Evolutionary conservation across 2,329 filamentous ascomycete genomes (phyloP).

Genomic region (Xylaria polymorpha): DNA sequence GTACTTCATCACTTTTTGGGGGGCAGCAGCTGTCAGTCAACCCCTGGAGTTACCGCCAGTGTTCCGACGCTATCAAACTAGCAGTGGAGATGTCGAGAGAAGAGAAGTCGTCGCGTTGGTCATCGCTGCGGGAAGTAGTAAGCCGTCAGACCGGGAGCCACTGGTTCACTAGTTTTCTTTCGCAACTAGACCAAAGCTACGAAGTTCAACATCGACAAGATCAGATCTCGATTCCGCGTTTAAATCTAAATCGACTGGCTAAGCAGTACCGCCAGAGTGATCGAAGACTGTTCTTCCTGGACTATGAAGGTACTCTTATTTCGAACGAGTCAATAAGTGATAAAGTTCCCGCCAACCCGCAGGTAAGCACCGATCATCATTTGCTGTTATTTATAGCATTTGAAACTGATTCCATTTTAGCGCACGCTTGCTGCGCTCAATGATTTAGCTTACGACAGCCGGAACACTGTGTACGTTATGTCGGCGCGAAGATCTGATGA

Average conservation of each 20-base stretch:
- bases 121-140: constrained; percentile 77
- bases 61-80: constrained; percentile 84
- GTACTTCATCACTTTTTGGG: constrained; percentile 86
- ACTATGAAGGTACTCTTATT: constrained; percentile 93
- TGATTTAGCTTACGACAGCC: constrained; percentile 81
- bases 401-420: constrained; percentile 53
- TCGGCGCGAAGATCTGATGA: constrained; percentile 88
- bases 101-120: constrained; percentile 81
- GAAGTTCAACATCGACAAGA: constrained; percentile 87
- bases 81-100: constrained; percentile 82
- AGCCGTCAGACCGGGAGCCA: constrained; percentile 83
- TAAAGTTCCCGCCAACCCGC: constrained; percentile 86
- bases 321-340: constrained; percentile 86
- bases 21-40: constrained; percentile 87
- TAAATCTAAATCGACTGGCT: constrained; percentile 74
- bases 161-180: constrained; percentile 84
- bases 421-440: constrained; percentile 85
- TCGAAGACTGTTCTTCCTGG: constrained; percentile 85
- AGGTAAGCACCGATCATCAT: constrained; percentile 53
- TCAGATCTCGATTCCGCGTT: constrained; percentile 85
- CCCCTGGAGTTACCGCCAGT: constrained; percentile 93
- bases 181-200: constrained; percentile 78
- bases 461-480: constrained; percentile 94
- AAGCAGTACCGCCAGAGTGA: constrained; percentile 73
- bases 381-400: background rate